These are phyloP conservation scores for Glycine soja DNA, from an alignment of 306 rosid species.

Conservation along the genomic window DNA sequence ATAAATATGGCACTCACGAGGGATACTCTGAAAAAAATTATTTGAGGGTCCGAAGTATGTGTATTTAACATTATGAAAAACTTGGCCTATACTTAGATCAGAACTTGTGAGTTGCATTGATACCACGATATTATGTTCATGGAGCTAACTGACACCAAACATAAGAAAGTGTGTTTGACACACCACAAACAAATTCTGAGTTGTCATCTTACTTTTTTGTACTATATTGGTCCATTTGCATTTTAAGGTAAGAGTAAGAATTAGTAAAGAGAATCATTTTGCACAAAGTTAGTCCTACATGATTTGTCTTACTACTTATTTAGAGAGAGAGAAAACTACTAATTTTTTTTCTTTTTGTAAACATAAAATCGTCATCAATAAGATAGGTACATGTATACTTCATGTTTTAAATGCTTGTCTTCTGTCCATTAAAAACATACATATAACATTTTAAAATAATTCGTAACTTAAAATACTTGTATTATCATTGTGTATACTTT, in stretches of 20 bases:
- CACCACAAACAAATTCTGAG: constrained; percentile 25
- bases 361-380: background rate
- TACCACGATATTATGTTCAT: constrained; percentile 14
- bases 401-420: background rate
- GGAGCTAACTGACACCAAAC: background rate
- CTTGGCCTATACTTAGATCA: constrained; percentile 32
- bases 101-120: constrained; percentile 37
- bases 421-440: background rate
- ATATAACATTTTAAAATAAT: background rate
- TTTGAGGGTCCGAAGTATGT: constrained; percentile 38
- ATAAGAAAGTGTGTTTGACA: constrained; percentile 27
- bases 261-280: constrained; percentile 26
- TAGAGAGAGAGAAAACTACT: no score
- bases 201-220: constrained; percentile 37
- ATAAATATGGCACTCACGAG: no score
- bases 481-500: no score
- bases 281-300: background rate
- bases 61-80: constrained; percentile 44
- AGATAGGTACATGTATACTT: background rate
- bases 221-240: constrained; percentile 31
- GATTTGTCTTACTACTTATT: constrained; percentile 1
- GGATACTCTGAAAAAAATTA: background rate
- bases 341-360: background rate
- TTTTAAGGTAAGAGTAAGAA: background rate
- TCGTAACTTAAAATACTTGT: no score